Evolutionary conservation across 495 filamentous ascomycete species (phyloP), one percentile per base, ranked within the genome.

Genomic region (Xylaria venustula): DNA sequence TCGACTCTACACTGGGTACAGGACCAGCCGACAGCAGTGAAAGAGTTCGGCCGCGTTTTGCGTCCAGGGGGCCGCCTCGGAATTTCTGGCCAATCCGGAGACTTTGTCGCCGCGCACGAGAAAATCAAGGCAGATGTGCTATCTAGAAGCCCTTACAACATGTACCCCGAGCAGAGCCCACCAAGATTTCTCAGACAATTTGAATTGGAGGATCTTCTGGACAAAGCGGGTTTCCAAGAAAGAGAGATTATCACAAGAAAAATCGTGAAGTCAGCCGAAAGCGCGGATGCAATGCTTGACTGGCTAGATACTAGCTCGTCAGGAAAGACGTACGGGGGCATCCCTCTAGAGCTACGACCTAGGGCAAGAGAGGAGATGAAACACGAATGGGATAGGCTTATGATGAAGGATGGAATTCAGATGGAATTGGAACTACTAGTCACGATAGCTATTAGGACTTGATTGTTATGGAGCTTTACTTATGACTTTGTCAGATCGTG

Each of bases 271-370:
- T 32, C 48, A 15, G 25, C 48, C 5, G 30, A 51, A 14, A 7
- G 32, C 48, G 48, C 15, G 25, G 48, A 51, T 23, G 62, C 37
- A 25, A 64, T 64, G 62, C 47, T 64, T 56, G 51, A 64, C 30
- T 64, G 62, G 62, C 44, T 64, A 42, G 62, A 64, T 61, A 55
- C 57, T n/a, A 64, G 62, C 57, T 64, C 62, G 32, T 64, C 62
- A 19, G 62, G 62, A 12, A 64, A 64, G 56, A 64, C 62, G 32
- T 64, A 64, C 23, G 62, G 62, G 8, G 57, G 62, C 41, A 64
- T 64, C 7, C 62, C 62, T 2, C 36, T 56, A 4, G 58, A 60
- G 11, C 42, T 64, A n/a, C 58, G 57, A 30, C 62, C 62, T 1
- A 36, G 30, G 14, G 62, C 62, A 20, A 64, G 57, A 44, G 58